Conservation (phyloP, 2,329 filamentous ascomycete species). For the Coleophoma cylindrospora region DNA sequence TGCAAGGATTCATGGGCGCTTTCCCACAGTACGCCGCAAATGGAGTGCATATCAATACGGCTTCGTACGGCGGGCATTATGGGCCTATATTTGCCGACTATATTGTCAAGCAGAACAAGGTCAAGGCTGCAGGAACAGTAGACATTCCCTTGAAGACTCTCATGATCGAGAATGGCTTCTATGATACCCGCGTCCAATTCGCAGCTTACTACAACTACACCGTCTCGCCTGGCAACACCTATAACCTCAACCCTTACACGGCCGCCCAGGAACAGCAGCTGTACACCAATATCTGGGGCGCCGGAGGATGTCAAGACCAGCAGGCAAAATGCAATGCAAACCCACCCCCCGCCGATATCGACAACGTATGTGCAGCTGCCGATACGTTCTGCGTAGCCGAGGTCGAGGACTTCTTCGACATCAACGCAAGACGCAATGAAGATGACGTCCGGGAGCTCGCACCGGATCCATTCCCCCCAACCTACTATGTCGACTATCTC, state of each 20-base stretch:
- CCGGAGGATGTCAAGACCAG: neutral
- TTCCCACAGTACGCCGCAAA: neutral
- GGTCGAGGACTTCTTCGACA: neutral
- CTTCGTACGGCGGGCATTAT: neutral
- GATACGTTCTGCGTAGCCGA: neutral
- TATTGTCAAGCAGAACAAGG: neutral
- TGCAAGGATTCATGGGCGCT: neutral
- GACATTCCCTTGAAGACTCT: neutral
- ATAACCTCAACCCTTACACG: neutral
- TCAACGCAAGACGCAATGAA: neutral
- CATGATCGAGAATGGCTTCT: neutral
- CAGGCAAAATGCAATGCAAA: too few relatives aligned
- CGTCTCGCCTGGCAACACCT: neutral
- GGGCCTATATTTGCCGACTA: neutral
- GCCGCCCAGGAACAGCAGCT: neutral
- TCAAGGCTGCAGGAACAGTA: neutral
- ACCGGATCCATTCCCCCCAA: neutral
- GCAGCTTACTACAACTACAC: neutral
- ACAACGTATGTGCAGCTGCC: neutral
- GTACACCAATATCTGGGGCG: neutral
- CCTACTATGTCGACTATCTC: neutral
- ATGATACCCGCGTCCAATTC: neutral
- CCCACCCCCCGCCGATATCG: too few relatives aligned
- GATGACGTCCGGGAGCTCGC: neutral
- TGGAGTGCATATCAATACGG: neutral